These are phyloP conservation scores for Stagonosporopsis rhizophila DNA, from an alignment of 2,329 filamentous ascomycete species.

Conservation along the genomic window DNA sequence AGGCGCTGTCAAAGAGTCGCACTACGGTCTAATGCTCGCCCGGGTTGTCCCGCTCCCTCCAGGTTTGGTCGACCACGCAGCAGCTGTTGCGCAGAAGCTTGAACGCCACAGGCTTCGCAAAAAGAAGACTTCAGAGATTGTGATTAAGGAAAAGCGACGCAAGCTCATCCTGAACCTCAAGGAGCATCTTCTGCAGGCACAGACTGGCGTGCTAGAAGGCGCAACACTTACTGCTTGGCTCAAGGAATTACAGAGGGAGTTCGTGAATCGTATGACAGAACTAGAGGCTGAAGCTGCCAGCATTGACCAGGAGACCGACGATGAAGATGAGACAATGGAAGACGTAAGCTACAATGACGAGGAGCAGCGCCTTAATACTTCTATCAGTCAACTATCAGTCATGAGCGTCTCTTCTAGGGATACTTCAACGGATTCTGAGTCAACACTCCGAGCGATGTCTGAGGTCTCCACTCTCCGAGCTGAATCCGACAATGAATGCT, in stretches of 20 bases:
- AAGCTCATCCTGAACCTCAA: conserved; percentile 76
- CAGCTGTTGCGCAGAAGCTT: conserved; percentile 69
- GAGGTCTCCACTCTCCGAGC: conserved; percentile 32
- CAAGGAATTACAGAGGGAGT: conserved; percentile 73
- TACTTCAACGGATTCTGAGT: conserved; percentile 26
- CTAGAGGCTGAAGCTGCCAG: conserved; percentile 60
- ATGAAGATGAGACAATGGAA: conserved; percentile 25
- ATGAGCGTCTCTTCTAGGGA: conserved; percentile 31
- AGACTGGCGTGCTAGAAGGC: conserved; percentile 69
- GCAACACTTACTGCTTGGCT: conserved; percentile 70
- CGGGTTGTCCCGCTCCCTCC: conserved; percentile 75
- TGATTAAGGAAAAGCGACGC: conserved; percentile 68
- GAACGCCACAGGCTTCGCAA: conserved; percentile 64
- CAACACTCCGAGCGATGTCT: conserved; percentile 22
- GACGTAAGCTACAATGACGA: conserved; percentile 15
- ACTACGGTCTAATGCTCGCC: conserved; percentile 87
- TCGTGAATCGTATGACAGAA: conserved; percentile 72
- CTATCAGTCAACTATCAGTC: conserved; percentile 29
- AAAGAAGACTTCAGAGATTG: conserved; percentile 64
- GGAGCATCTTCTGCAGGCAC: conserved; percentile 74
- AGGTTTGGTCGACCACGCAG: conserved; percentile 71
- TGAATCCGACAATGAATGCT: conserved; percentile 37
- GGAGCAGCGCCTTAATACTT: conserved; percentile 22
- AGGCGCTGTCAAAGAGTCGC: conserved; percentile 72
- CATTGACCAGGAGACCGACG: conserved; percentile 18